A percentile compares a stretch with the other conserved stretches of the same genome.
These are phyloP conservation scores for Didymella pomorum DNA, from an alignment of 2,329 filamentous ascomycete species.

Conservation along the genomic window DNA sequence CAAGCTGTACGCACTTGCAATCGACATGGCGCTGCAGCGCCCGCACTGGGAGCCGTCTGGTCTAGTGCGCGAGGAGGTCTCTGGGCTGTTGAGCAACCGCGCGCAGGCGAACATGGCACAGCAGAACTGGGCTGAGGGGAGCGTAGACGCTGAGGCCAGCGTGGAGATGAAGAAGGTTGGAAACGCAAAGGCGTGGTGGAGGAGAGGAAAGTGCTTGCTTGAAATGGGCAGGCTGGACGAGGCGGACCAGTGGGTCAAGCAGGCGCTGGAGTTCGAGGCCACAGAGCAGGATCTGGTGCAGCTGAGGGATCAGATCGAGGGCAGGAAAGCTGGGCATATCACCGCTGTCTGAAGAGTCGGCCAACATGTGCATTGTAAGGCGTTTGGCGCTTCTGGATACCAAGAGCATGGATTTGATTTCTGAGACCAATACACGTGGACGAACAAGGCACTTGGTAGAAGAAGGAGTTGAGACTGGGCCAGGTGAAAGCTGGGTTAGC, in stretches of 20 bases:
- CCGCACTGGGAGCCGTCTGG: constrained; percentile 88
- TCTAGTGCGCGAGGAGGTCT: constrained; percentile 84
- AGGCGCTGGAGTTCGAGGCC: constrained; percentile 83
- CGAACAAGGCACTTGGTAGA: background rate
- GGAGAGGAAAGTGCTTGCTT: constrained; percentile 80
- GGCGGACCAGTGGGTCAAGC: constrained; percentile 78
- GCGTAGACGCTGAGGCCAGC: constrained; percentile 86
- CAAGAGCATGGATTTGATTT: constrained; percentile 16
- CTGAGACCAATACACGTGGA: background rate
- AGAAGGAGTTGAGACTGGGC: background rate
- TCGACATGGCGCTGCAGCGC: constrained; percentile 85
- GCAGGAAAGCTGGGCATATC: constrained; percentile 46
- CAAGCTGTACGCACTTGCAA: constrained; percentile 81
- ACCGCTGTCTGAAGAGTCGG: constrained; percentile 1
- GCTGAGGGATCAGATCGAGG: constrained; percentile 56
- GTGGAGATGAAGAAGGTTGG: constrained; percentile 86
- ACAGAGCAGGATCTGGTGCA: constrained; percentile 54
- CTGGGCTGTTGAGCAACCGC: constrained; percentile 81
- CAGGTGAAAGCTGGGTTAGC: background rate
- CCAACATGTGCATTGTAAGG: constrained; percentile 31
- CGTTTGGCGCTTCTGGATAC: constrained; percentile 28
- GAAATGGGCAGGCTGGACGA: constrained; percentile 92
- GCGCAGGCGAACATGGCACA: constrained; percentile 89
- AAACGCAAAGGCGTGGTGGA: constrained; percentile 96
- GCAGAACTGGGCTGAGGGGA: constrained; percentile 82